A percentile compares a stretch with the other conserved stretches of the same genome.
phyloP scores from a whole-genome alignment of 1,284 basidiomycete species.

The Veloporphyrellus conicus region DNA sequence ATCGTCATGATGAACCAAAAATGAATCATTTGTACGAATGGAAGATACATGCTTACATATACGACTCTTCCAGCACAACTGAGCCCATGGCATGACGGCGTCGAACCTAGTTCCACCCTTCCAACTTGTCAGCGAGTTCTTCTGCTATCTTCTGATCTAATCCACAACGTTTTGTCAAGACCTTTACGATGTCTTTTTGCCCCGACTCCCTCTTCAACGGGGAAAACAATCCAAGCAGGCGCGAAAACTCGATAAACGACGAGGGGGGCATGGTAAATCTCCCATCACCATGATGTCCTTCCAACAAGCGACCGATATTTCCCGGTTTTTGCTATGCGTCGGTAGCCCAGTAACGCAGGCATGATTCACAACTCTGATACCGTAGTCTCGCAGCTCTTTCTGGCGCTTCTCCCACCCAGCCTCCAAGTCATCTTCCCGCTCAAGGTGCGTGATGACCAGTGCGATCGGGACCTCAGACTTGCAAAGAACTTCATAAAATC shows the following conservation, averaged over 20 bases:
- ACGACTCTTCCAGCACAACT: not conserved
- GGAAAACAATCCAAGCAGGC: slow-evolving; percentile 27
- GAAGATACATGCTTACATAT: not conserved
- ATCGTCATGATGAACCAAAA: not conserved
- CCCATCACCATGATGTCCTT: slow-evolving; percentile 10
- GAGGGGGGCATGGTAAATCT: slow-evolving; percentile 26
- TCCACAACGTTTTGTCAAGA: slow-evolving; percentile 28
- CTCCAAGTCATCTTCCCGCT: not conserved
- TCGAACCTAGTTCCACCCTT: slow-evolving; percentile 9
- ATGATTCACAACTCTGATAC: slow-evolving; percentile 11
- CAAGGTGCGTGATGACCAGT: not conserved
- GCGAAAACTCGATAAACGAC: slow-evolving; percentile 27
- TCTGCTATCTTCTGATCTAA: slow-evolving; percentile 19
- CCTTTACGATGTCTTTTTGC: slow-evolving; percentile 26
- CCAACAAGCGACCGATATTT: slow-evolving; percentile 21
- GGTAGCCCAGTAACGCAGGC: slow-evolving; percentile 31
- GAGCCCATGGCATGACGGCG: not conserved
- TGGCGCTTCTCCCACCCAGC: slow-evolving; percentile 21
- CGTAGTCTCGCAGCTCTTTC: not conserved
- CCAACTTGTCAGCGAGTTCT: slow-evolving; percentile 20
- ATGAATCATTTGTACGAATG: not conserved
- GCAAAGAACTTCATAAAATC: not conserved
- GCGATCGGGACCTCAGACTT: not conserved
- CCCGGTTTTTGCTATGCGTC: slow-evolving; percentile 24
- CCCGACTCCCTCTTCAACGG: slow-evolving; percentile 22